Evolutionary conservation across 2,329 filamentous ascomycete species (phyloP).

Genomic region (Parastagonospora nodorum): DNA sequence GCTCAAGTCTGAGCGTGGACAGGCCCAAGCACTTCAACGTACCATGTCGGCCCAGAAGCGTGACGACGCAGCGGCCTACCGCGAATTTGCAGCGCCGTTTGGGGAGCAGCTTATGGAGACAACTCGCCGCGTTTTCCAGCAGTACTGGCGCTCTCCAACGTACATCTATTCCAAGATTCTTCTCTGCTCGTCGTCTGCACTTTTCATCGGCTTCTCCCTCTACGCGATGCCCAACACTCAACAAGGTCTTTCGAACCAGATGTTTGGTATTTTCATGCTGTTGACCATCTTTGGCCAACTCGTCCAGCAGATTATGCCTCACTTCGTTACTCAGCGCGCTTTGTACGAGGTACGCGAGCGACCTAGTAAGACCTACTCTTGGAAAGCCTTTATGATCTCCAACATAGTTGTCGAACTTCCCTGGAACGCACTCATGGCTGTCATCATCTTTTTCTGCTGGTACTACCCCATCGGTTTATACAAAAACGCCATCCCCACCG

Average conservation of each 20-base stretch:
- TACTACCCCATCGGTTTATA: conserved; percentile 86
- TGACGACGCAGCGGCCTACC: conserved; percentile 62
- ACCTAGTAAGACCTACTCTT: conserved; percentile 82
- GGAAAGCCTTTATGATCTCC: conserved; percentile 82
- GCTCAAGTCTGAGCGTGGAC: conserved; percentile 49
- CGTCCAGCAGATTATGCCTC: conserved; percentile 81
- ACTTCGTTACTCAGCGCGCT: conserved; percentile 80
- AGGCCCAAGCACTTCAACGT: conserved; percentile 38
- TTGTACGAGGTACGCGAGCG: conserved; percentile 86
- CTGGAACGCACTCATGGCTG: conserved; percentile 77
- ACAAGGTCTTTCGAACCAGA: conserved; percentile 82
- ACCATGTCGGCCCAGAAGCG: conserved; percentile 48
- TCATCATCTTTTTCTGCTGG: conserved; percentile 79
- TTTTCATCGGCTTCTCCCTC: conserved; percentile 86
- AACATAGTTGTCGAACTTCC: conserved; percentile 85
- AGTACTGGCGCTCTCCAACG: conserved; percentile 87
- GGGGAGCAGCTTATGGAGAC: conserved; percentile 69
- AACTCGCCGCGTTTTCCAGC: conserved; percentile 77
- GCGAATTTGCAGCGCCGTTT: conserved; percentile 83
- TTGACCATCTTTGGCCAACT: conserved; percentile 80
- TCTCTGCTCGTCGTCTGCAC: conserved; percentile 67
- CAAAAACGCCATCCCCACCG: conserved; percentile 67
- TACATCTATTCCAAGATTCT: conserved; percentile 85
- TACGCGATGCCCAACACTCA: conserved; percentile 72
- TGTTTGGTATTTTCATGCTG: conserved; percentile 86